Evolutionary conservation across 2,329 filamentous ascomycete species (phyloP).

Genomic region (Scytalidium sp.): DNA sequence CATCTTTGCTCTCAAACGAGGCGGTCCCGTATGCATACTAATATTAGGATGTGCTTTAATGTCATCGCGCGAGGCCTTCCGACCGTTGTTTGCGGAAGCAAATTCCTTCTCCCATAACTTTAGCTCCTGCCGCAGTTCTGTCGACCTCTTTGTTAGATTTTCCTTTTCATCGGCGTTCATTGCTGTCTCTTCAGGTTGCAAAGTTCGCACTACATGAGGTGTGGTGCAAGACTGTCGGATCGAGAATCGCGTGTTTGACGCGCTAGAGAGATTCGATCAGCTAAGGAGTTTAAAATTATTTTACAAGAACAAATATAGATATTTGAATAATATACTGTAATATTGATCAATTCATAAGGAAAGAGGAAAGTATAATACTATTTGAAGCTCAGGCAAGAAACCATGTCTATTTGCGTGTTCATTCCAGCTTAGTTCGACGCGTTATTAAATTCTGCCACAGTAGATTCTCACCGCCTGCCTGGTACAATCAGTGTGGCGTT

Average conservation of each 20-base stretch:
- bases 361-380: background rate
- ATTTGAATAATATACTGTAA: constrained; percentile 1
- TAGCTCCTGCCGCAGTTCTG: constrained; percentile 61
- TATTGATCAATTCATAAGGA: background rate
- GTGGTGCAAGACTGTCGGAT: background rate
- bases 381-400: background rate
- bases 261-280: background rate
- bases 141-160: constrained; percentile 30
- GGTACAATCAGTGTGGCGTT: background rate
- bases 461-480: background rate
- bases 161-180: constrained; percentile 22
- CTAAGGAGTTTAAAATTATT: no score
- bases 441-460: background rate
- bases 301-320: no score
- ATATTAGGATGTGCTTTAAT: constrained; percentile 73
- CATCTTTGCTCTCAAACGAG: constrained; percentile 42
- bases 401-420: background rate
- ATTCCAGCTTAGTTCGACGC: no score
- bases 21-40: constrained; percentile 43
- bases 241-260: background rate
- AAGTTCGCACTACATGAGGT: constrained; percentile 1
- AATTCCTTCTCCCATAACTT: constrained; percentile 75
- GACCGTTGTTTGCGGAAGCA: constrained; percentile 57
- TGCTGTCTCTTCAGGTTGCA: background rate
- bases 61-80: constrained; percentile 69